phyloP scores from a whole-genome alignment of 1,139 yeast genomes.

The Pichia sp. region DNA sequence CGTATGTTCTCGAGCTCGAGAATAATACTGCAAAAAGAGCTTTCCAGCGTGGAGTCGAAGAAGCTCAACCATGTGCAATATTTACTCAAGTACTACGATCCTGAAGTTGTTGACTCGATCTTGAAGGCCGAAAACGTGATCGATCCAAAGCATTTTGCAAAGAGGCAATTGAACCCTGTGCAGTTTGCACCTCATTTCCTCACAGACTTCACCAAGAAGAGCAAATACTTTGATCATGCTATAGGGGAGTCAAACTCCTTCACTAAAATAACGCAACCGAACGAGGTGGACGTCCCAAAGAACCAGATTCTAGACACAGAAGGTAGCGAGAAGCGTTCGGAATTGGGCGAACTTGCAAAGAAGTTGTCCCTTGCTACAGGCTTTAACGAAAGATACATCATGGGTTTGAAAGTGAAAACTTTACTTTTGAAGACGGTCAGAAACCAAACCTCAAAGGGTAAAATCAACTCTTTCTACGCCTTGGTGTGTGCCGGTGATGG shows the following conservation, averaged over 20 bases:
- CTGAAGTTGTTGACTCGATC: slow-evolving; percentile 74
- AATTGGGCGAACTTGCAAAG: slow-evolving; percentile 41
- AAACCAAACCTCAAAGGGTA: slow-evolving; percentile 92
- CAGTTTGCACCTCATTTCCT: slow-evolving; percentile 58
- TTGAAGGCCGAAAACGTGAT: slow-evolving; percentile 73
- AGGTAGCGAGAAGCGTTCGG: slow-evolving; percentile 23
- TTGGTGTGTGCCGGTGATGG: slow-evolving; percentile 90
- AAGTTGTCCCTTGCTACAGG: slow-evolving; percentile 72
- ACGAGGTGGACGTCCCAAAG: slow-evolving; percentile 23
- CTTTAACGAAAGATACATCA: slow-evolving; percentile 60
- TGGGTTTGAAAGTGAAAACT: slow-evolving; percentile 61
- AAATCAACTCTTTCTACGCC: slow-evolving; percentile 78
- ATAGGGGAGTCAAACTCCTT: slow-evolving; percentile 18
- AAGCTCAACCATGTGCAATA: slow-evolving; percentile 47
- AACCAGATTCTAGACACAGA: slow-evolving; percentile 23
- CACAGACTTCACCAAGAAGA: slow-evolving; percentile 55
- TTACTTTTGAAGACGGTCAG: slow-evolving; percentile 76
- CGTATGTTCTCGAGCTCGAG: slow-evolving; percentile 20
- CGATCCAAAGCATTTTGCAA: slow-evolving; percentile 53
- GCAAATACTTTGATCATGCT: slow-evolving; percentile 42
- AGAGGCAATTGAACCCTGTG: slow-evolving; percentile 35
- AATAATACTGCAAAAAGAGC: slow-evolving; percentile 14
- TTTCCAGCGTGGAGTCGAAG: slow-evolving; percentile 21
- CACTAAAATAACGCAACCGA: slow-evolving; percentile 27
- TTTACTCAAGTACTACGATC: slow-evolving; percentile 68